A percentile compares a stretch with the other conserved stretches of the same genome.
Conservation (phyloP, 495 filamentous ascomycete genomes). For the Penicillium longicatenatum region DNA sequence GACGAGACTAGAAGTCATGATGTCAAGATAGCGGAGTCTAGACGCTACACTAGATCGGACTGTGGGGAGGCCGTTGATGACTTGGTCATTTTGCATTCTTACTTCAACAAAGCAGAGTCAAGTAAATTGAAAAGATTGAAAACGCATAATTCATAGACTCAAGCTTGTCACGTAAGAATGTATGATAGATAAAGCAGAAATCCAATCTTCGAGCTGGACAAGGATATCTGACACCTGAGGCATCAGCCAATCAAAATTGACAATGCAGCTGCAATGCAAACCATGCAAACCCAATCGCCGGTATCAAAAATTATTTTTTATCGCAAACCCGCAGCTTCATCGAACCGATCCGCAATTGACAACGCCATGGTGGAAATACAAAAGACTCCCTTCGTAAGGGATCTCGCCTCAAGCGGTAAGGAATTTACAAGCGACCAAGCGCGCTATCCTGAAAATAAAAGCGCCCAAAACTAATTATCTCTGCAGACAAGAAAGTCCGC, state of each 20-base stretch:
- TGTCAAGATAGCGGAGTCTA: slow-evolving; percentile 24
- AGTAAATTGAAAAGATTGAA: too few species aligned
- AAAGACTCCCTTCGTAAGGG: slow-evolving; percentile 71
- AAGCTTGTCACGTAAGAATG: too few species aligned
- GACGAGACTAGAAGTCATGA: slow-evolving; percentile 22
- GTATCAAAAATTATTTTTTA: slow-evolving; percentile 39
- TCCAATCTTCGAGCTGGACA: background rate
- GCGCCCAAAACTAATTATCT: background rate
- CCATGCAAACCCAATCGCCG: slow-evolving; percentile 8
- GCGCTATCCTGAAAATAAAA: background rate
- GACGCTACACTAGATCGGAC: background rate
- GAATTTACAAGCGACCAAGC: background rate
- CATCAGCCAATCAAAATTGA: background rate
- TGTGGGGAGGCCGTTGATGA: background rate
- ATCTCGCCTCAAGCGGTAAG: slow-evolving; percentile 76
- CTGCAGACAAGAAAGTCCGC: slow-evolving; percentile 76
- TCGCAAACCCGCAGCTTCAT: slow-evolving; percentile 18
- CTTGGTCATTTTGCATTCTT: background rate
- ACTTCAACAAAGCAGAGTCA: background rate
- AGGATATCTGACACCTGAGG: slow-evolving; percentile 18
- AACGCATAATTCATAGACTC: too few species aligned
- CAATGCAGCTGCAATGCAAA: background rate
- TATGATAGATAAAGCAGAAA: background rate
- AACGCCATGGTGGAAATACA: slow-evolving; percentile 52
- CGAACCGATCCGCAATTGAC: slow-evolving; percentile 10